Base-by-base conservation (phyloP, 495 filamentous ascomycete genomes). In the Talaromyces liani region DNA sequence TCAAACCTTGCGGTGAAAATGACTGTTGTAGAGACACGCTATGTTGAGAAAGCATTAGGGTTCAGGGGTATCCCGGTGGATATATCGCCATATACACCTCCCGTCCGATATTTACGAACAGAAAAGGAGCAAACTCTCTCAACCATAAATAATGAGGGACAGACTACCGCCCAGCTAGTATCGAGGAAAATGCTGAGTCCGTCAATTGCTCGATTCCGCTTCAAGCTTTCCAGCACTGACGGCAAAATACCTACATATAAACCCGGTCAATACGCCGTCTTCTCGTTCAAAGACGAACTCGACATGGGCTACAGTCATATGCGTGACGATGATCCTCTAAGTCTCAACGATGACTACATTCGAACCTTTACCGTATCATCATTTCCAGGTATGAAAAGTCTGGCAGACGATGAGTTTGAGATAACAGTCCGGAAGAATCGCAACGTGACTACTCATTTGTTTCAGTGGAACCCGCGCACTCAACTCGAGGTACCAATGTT, bases 291-390 rank as follows among this genome's bases (percentile, higher is more conserved):
- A 45, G 71, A 79, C 3, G 84, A 91, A 65, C 73, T 93, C 3
- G 82, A 88, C 63, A 71, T 79, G 54, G 91, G 91, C 4, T 96
- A 89, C 70, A 83, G 77, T 58, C 91, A 94, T 69, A 94, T 94
- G 91, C 77, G 85, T 1, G 87, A 93, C 61, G 83, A 86, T 45
- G 91, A 93, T 63, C 91, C 90, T 14, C 77, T 78, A 65, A 88
- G 84, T 66, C 69, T 94, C 51, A 96, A 94, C 65, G 91, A 94
- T 65, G 90, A 96, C 68, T 93, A 85, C 66, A 75, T 92, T 20
- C 79, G 91, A 39, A 93, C 91, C 0, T 94, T 94, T 68, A 94
- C 90, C 3, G 79, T 93, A 5, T 88, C 86, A 0, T 89, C 82
- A 2, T 70, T 76, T 25, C 83, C 85, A 4, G 73, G 75, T 63